Base-by-base conservation (phyloP, 1,284 basidiomycete species). In the Ustilago crameri region DNA sequence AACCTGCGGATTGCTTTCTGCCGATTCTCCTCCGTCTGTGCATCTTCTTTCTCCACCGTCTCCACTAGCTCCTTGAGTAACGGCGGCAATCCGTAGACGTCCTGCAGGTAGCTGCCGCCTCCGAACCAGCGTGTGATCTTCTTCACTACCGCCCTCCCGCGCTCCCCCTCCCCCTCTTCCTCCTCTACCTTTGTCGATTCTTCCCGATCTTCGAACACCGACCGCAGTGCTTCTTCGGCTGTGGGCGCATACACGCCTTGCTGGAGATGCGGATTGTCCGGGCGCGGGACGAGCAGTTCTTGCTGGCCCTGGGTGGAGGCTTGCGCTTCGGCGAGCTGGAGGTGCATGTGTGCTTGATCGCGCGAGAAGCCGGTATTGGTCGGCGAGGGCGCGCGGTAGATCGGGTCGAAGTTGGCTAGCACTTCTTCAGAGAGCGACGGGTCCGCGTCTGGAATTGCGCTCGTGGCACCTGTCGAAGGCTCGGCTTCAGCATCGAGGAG, bases 191-290 rank as follows among this genome's bases (percentile, higher is more conserved):
- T 24, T 9, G n/a, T 45, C 9, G 55, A 60, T 18, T 65, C 69
- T 0, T 3, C 5, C 5, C 60, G 23, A 0, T 51, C 55, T 0
- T 46, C 32, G 24, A 63, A 60, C 17, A 67, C 48, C 24, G 23
- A 23, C 4, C 32, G n/a, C 17, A 72, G 44, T 1, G 69, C 69
- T 2, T 51, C 52, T 37, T 52, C 24, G 3, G 69, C 42, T 0
- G 69, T 72, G 7, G 53, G 32, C 7, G 69, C 69, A 26, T 72
- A 72, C 4, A 67, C 69, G 37, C 69, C 69, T 54, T 72, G 59
- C 2, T 40, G 40, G 1, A 42, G 14, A 1, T 41, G 5, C 1
- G 45, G 43, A 34, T 72, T 67, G 56, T 72, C 69, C 1, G 69
- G 63, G 2, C 59, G 54, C 3, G 69, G 69, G 23, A 63, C 27